Conservation (phyloP, 2,329 filamentous ascomycete genomes). For the Penicillium verrucosum region DNA sequence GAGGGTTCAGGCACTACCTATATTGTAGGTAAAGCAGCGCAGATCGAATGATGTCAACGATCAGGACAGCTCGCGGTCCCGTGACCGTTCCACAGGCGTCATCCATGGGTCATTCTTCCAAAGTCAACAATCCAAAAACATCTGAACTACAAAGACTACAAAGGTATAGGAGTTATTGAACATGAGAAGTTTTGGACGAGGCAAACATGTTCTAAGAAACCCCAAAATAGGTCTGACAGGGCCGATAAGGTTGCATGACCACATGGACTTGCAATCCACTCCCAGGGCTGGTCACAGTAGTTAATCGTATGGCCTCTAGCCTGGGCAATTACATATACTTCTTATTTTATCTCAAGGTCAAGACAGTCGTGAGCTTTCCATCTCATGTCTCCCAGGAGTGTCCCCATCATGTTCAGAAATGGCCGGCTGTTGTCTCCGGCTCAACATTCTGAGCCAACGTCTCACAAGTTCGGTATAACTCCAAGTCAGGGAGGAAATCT, state of each 20-base stretch:
- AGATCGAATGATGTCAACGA: background rate
- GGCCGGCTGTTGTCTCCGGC: background rate
- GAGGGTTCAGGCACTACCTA: background rate
- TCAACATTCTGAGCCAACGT: background rate
- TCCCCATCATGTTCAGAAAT: background rate
- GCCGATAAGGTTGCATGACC: constrained; percentile 2
- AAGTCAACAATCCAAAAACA: background rate
- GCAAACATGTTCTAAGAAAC: background rate
- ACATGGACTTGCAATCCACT: background rate
- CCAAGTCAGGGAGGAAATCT: background rate
- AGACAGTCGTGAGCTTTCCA: background rate
- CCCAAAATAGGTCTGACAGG: background rate
- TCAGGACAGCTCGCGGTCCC: constrained; percentile 1
- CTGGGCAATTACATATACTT: background rate
- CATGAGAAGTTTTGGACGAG: background rate
- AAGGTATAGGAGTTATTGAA: no score
- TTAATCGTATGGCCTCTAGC: background rate
- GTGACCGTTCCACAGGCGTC: constrained; percentile 10
- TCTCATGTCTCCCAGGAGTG: background rate
- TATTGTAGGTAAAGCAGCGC: background rate
- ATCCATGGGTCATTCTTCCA: background rate
- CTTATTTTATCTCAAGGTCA: no score
- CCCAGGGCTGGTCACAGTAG: background rate
- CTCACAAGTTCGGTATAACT: background rate
- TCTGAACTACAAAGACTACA: no score